Conservation (phyloP, 2,329 filamentous ascomycete species). For the Ophiocordyceps sinensis region DNA sequence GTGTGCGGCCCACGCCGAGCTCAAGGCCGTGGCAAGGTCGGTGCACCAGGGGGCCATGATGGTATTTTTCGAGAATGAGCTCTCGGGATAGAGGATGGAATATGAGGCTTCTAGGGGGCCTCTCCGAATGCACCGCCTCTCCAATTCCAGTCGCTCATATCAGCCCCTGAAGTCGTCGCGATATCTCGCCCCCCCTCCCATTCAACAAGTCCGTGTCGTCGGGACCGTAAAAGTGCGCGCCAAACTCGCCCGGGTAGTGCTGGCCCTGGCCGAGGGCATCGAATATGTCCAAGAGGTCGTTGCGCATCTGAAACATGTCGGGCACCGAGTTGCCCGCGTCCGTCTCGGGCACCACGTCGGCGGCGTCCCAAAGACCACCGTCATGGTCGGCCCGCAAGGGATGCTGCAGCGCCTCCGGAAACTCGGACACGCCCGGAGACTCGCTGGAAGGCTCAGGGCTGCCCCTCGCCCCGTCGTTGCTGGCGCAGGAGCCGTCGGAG, state of each 20-base stretch:
- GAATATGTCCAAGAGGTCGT: conserved; percentile 20
- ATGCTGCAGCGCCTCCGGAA: background rate
- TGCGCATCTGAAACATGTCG: conserved; percentile 19
- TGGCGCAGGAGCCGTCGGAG: conserved; percentile 1
- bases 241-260: conserved; percentile 7
- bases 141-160: too few species aligned
- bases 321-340: conserved; percentile 7
- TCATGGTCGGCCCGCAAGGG: background rate
- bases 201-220: conserved; percentile 4
- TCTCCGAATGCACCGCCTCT: too few species aligned
- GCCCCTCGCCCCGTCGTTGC: background rate
- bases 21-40: conserved; percentile 16
- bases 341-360: conserved; percentile 3
- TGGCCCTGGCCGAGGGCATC: conserved; percentile 18
- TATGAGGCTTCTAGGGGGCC: too few species aligned
- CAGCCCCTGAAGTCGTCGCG: conserved; percentile 17
- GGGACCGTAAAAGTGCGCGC: conserved; percentile 3
- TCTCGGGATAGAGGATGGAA: background rate
- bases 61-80: conserved; percentile 30
- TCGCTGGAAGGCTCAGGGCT: background rate
- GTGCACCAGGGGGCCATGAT: conserved; percentile 29
- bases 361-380: background rate
- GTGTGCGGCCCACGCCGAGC: conserved; percentile 16
- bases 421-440: background rate
- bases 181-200: conserved; percentile 14